Evolutionary conservation across 495 filamentous ascomycete species (phyloP), one percentile per base, ranked within the genome.

Genomic region (Ramalina intermedia): DNA sequence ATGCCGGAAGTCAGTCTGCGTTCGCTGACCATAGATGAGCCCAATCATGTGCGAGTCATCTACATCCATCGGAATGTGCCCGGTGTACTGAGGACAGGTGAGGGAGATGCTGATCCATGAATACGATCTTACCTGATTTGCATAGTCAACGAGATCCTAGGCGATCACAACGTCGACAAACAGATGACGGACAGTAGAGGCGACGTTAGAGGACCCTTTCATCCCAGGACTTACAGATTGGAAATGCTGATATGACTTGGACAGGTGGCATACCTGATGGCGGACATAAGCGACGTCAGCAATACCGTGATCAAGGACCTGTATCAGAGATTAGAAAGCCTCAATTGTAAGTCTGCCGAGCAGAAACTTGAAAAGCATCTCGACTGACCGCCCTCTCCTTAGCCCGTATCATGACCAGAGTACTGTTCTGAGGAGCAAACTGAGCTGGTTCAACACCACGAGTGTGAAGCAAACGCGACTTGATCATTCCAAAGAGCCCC

Each of bases 51-150:
- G 40, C 82, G 91, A 59, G 78, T 98, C 46, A 84, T 96, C 60
- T 99, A 86, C 65, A 91, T 99, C 58, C 93, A 99, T 66, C 80
- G 78, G 58, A 99, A 96, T 61, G 78, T 95, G 48, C 91, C 91
- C 29, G 91, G 91, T 66, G 91, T 99, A 49, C 70, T 99, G 62
- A 76, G 85, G 48, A 86, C 81, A 71, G 83, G 78, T 79, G 62
- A 59, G 60, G 56, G 17, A 20, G 17, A 21, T 6, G 26, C 11
- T 13, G 11, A 24, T 46, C 29, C 18, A 6, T 36, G 42, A 2
- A 8, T 13, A 27, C 11, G 23, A 21, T 18, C 8, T 41, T 20
- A 33, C 37, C 44, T 52, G 35, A 58, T 17, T 12, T 29, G n/a
- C 23, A 45, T 44, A 83, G 87, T 98, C 42, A 99, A 96, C 68